Evolutionary conservation across 2,329 filamentous ascomycete genomes (phyloP).

Genomic region (Hawksworthiomyces lignivorus): DNA sequence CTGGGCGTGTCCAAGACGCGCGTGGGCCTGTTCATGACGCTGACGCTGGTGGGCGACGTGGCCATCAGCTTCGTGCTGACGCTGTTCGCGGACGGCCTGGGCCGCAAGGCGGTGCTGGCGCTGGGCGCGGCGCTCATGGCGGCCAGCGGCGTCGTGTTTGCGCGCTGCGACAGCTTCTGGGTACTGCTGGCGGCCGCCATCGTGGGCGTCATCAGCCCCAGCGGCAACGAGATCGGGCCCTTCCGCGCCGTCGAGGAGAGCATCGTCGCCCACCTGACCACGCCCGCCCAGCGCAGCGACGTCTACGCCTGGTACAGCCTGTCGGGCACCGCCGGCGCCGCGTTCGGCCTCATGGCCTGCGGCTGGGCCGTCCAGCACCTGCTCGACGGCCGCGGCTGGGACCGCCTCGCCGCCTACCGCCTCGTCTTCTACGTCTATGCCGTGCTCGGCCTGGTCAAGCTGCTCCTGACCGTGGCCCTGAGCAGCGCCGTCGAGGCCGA

Average conservation of each 20-base stretch:
- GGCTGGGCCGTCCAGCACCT: slow-evolving; percentile 54
- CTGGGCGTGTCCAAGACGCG: slow-evolving; percentile 41
- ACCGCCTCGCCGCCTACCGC: slow-evolving; percentile 36
- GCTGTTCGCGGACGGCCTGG: slow-evolving; percentile 46
- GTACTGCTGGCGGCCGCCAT: slow-evolving; percentile 49
- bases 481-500: slow-evolving; percentile 27
- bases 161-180: slow-evolving; percentile 46
- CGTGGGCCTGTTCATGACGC: slow-evolving; percentile 58
- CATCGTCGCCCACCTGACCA: slow-evolving; percentile 48
- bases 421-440: slow-evolving; percentile 52
- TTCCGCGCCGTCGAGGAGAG: slow-evolving; percentile 57
- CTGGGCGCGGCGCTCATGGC: slow-evolving; percentile 49
- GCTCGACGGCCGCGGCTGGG: slow-evolving; percentile 18
- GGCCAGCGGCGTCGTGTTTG: slow-evolving; percentile 48
- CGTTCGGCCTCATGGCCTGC: slow-evolving; percentile 49
- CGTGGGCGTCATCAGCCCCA: slow-evolving; percentile 56
- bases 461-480: slow-evolving; percentile 42
- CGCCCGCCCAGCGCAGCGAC: slow-evolving; percentile 38
- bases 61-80: slow-evolving; percentile 52
- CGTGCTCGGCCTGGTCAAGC: slow-evolving; percentile 47
- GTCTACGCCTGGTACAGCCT: slow-evolving; percentile 57
- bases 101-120: slow-evolving; percentile 45
- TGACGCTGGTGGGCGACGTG: slow-evolving; percentile 54
- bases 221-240: slow-evolving; percentile 57
- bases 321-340: slow-evolving; percentile 50